Evolutionary conservation across 306 rosid genomes (phyloP).

Genomic region (Prunus persica): Prunus_persica_NCBIv2 NC_034014.1:29777501-29778000

Average conservation of each 20-base stretch:
- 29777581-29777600: constrained; percentile 58
- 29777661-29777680: constrained; percentile 91
- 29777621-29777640: constrained; percentile 18
- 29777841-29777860: constrained; percentile 83
- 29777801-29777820: constrained; percentile 94
- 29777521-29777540: constrained; percentile 98
- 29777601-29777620: constrained; percentile 18
- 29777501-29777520: constrained; percentile 88
- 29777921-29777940: background rate
- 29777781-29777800: constrained; percentile 89
- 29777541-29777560: constrained; percentile 80
- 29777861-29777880: constrained; percentile 91
- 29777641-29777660: constrained; percentile 31
- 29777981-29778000: background rate
- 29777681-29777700: constrained; percentile 84
- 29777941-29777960: background rate
- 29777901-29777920: constrained; percentile 33
- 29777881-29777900: constrained; percentile 69
- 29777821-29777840: constrained; percentile 94
- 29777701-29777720: constrained; percentile 92
- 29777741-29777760: constrained; percentile 94
- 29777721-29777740: constrained; percentile 81
- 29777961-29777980: background rate
- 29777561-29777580: constrained; percentile 97
- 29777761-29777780: constrained; percentile 98